Conservation (phyloP, 805 yeast genomes). For the Candida argentea region DNA sequence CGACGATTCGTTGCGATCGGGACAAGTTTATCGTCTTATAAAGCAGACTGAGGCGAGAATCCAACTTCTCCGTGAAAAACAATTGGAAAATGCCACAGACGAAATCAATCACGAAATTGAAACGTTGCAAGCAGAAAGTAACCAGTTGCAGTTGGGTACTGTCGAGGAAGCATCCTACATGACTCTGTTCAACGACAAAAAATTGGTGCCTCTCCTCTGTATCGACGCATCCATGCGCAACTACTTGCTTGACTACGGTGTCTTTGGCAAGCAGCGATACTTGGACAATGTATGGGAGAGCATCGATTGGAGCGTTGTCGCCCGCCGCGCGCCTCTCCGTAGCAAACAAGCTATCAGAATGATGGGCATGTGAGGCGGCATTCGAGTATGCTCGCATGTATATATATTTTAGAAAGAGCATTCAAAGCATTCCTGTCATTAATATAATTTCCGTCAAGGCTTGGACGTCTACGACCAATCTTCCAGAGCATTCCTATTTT, state of each 20-base stretch:
- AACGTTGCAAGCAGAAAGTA: slow-evolving; percentile 4
- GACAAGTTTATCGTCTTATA: slow-evolving; percentile 36
- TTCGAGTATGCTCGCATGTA: too few relatives aligned
- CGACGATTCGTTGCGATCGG: slow-evolving; percentile 46
- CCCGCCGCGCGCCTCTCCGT: slow-evolving; percentile 25
- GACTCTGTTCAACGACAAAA: slow-evolving; percentile 25
- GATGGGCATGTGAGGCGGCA: too few relatives aligned
- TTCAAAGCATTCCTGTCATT: too few relatives aligned
- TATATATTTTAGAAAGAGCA: too few relatives aligned
- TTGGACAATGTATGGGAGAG: slow-evolving; percentile 35
- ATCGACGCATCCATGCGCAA: slow-evolving; percentile 65
- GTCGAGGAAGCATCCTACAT: slow-evolving; percentile 32
- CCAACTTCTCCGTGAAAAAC: slow-evolving; percentile 16
- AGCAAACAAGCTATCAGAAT: slow-evolving; percentile 11
- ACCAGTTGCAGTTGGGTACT: slow-evolving; percentile 17
- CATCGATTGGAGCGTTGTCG: slow-evolving; percentile 34
- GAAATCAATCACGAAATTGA: slow-evolving; percentile 5
- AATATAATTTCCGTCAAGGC: too few relatives aligned
- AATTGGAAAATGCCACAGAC: slow-evolving; percentile 6
- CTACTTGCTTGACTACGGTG: slow-evolving; percentile 68
- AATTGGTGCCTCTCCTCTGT: slow-evolving; percentile 51
- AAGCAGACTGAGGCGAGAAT: slow-evolving; percentile 22
- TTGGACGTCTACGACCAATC: too few relatives aligned
- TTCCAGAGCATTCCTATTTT: too few relatives aligned
- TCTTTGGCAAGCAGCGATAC: slow-evolving; percentile 39